Base-by-base conservation (phyloP, 345 rosid genomes). In the Moricandia arvensis region DNA sequence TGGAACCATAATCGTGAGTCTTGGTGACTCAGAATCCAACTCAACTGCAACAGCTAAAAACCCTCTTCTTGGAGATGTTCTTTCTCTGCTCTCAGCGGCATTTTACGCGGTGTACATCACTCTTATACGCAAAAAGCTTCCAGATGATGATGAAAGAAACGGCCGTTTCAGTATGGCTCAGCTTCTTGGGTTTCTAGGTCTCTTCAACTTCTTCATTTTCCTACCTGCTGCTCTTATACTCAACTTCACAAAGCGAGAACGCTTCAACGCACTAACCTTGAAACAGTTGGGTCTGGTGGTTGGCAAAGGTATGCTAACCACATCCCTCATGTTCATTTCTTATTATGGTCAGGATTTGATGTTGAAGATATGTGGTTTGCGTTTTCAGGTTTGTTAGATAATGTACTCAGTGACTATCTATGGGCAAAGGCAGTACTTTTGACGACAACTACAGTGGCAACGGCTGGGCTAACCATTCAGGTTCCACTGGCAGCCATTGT, bases 391-490 rank as follows among this genome's bases (percentile, higher is more conserved):
- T 82, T 95, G 83, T 65, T 95, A 66, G 99, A 92, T 73, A 95
- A 95, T 47, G 99, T 95, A 68, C 81, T 95, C 73, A 95, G 97
- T 55, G 99, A 95, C 80, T 92, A 91, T 74, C 77, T 92, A 55
- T 92, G 99, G 99, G 97, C 97, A 2, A 95, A 95, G 81, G 99
- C 99, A 3, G 93, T 95, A 21, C 84, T 95, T 45, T 77, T 91
- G 63, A 95, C 99, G n/a, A 92, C 97, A 41, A 88, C 99, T 2
- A 95, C 99, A 0, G 96, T 95, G n/a, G 99, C 99, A 49, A 86
- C 97, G 3, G 97, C 97, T 33, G 96, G 97, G 66, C 96, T 92
- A 29, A 87, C 97, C 8, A 89, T 95, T 68, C 99, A 95, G 86
- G 99, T 95, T 34, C 99, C 97, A 5, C 62, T 95, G 82, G 99